Evolutionary conservation across 2,329 filamentous ascomycete species (phyloP), one percentile per base, ranked within the genome.

Genomic region (Xylaria digitata): DNA sequence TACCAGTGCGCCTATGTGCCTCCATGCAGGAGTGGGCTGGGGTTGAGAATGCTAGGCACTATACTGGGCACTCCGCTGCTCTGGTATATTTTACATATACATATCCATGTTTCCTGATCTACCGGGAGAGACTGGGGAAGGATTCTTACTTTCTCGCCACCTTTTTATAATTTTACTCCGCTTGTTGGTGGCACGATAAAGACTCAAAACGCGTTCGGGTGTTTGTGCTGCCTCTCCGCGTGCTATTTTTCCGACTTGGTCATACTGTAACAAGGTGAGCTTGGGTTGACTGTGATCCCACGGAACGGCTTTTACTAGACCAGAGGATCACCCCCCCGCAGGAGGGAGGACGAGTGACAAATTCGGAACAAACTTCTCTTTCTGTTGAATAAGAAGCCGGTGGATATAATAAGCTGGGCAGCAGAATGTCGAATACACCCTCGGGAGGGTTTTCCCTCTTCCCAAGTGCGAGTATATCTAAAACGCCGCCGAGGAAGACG

Each of bases 371-470:
- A 61, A 1, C 40, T 13, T 65, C 55, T 65, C 26, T 53, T 64
- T 50, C 48, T 61, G 52, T 56, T 54, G 37, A 50, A 59, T 45
- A 37, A 48, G 46, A 53, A 49, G 52, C 45, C 32, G 59, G 66
- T 13, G 58, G 34, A 48, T 43, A 46, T 53, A 61, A 66, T 52
- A 65, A 43, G 21, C 23, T 11, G 13, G 57, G 46, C 23, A 58
- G 68, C 19, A 26, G 67, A 13, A 70, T 75, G 73, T 68, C 74
- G 4, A 73, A 66, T 65, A 70, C 61, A 43, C 79, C 78, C 63
- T 75, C 81, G 23, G 84, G 82, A 75, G 83, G 84, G 66, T 87
- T 88, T 76, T 88, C 86, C 66, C 82, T 88, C 67, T 88, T 88
- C 72, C 86, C 86, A 32, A 87, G 81, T 70, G 82, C 85, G 23